Base-by-base conservation (phyloP, 2,329 filamentous ascomycete genomes). In the Didymella pomorum region DNA sequence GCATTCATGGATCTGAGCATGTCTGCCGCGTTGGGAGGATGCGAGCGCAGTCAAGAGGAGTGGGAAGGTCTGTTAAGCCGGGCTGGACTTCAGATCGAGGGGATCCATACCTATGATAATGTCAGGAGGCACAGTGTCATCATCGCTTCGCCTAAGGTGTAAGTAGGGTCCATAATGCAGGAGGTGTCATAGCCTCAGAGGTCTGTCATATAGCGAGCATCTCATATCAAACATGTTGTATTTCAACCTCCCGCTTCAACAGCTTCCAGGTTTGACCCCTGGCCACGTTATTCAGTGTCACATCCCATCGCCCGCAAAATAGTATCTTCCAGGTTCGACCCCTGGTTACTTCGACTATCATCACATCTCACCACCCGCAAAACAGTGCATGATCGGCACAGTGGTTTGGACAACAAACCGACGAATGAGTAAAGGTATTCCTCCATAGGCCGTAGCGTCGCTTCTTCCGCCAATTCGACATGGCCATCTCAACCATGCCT, bases 1-100 rank as follows among this genome's bases (percentile, higher is more conserved):
- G 64, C 71, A 1, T 66, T 66, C 11, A 71, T 73, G 71, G 65
- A 71, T 35, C 25, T 74, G 25, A 59, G 57, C 2, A 71, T 75
- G 67, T 69, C 71, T 61, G 45, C 65, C 2, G 59, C 52, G 14
- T 47, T 73, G 2, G 67, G 69, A 26, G 70, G 70, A 0, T 59
- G 67, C 16, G 71, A 75, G 54, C 58, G 72, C n/a, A 71, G 58
- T 16, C 63, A 25, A 20, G 57, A 52, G 16, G 66, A 71, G 20
- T 74, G 62, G 60, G 56, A 56, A 12, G 41, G 10, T 7, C 51
- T 73, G 20, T 35, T 73, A 44, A 64, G 64, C 28, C 46, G 57
- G 8, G 66, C 69, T 10, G 72, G 71, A 20, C 48, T 75, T 35
- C 68, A 64, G 47, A 62, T 73, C 23, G 56, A 63, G 35, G 63